These are phyloP conservation scores for Capsicum chinense DNA, from an alignment of 257 asterid species.

Conservation along the genomic window DNA sequence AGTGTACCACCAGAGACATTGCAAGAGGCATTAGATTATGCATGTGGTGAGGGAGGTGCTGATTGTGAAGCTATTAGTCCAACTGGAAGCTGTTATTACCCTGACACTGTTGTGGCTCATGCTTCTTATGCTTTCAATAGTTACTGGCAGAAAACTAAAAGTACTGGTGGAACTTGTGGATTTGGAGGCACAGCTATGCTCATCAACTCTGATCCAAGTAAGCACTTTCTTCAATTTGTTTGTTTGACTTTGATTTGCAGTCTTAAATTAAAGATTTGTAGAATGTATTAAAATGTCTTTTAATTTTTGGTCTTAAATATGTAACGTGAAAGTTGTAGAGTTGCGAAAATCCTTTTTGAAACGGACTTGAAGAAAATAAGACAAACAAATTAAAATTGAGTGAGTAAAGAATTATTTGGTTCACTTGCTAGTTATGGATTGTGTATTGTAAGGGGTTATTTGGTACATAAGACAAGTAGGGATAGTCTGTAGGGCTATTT, in stretches of 20 bases:
- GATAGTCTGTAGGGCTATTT: too few relatives aligned
- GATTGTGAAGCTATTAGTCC: constrained; percentile 77
- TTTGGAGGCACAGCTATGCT: constrained; percentile 96
- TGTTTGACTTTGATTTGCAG: too few relatives aligned
- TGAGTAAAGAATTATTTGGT: not conserved
- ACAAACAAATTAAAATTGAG: too few relatives aligned
- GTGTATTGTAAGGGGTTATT: not conserved
- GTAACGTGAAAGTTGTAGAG: too few relatives aligned
- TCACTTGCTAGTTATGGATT: not conserved
- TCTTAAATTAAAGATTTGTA: too few relatives aligned
- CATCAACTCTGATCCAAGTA: constrained; percentile 83
- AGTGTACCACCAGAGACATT: constrained; percentile 81
- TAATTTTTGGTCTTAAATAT: too few relatives aligned
- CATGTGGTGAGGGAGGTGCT: constrained; percentile 89
- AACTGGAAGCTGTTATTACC: constrained; percentile 69
- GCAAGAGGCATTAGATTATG: constrained; percentile 81
- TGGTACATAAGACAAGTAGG: too few relatives aligned
- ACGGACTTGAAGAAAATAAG: too few relatives aligned
- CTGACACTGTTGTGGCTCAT: constrained; percentile 74
- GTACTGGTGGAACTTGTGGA: constrained; percentile 76
- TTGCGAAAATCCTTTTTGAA: too few relatives aligned
- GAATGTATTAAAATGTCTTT: too few relatives aligned
- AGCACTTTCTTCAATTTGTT: constrained; percentile 25
- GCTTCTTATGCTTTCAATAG: constrained; percentile 93
- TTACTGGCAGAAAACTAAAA: constrained; percentile 85